phyloP scores from a whole-genome alignment of 208 protist genomes.

The Trypanosoma mega region DNA sequence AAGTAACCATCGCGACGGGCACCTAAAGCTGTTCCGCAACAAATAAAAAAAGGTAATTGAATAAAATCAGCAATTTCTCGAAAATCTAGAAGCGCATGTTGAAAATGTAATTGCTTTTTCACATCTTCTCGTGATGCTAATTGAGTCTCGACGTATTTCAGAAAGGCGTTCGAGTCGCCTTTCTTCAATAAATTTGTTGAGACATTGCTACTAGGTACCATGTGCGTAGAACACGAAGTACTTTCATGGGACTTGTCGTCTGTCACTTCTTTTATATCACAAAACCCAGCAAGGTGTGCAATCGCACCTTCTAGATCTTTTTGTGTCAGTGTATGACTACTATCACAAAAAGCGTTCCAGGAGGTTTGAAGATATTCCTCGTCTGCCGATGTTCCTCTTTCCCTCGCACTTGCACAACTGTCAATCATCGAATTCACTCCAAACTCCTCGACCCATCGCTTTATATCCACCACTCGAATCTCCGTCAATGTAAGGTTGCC shows the following conservation, averaged over 20 bases:
- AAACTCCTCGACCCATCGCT: too few relatives aligned
- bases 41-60: constrained; percentile 72
- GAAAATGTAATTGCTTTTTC: constrained; percentile 61
- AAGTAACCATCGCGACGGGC: constrained; percentile 81
- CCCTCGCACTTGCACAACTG: too few relatives aligned
- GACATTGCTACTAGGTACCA: too few relatives aligned
- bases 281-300: constrained; percentile 23
- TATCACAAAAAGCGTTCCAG: constrained; percentile 29
- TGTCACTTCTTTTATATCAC: constrained; percentile 17
- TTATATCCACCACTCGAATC: too few relatives aligned
- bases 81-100: constrained; percentile 61
- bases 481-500: too few relatives aligned
- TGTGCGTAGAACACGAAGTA: too few relatives aligned
- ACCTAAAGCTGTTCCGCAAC: constrained; percentile 80
- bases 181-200: too few relatives aligned
- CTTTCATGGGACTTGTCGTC: background rate
- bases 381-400: background rate
- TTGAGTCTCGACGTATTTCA: background rate
- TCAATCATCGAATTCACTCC: too few relatives aligned
- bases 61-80: constrained; percentile 25
- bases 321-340: constrained; percentile 14
- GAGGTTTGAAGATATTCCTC: constrained; percentile 9
- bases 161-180: constrained; percentile 18
- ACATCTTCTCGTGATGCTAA: constrained; percentile 2
- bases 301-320: constrained; percentile 20